These are phyloP conservation scores for Aegilops tauschii DNA, from an alignment of 176 grass and related monocot species.

Conservation along the genomic window DNA sequence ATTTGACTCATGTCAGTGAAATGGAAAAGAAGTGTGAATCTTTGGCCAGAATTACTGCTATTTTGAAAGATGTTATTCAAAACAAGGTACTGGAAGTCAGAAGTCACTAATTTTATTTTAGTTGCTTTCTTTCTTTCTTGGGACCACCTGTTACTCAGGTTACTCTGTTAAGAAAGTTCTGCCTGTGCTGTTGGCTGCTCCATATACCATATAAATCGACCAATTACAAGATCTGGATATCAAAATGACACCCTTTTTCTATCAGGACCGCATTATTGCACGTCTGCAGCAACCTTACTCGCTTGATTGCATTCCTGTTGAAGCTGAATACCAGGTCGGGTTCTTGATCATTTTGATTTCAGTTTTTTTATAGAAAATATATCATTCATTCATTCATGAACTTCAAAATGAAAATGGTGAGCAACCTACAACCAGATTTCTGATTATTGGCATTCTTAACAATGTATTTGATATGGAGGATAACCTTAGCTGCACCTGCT, in stretches of 20 bases:
- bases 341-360: neutral
- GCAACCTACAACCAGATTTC: neutral
- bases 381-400: neutral
- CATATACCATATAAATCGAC: neutral
- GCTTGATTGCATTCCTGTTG: slow-evolving; percentile 98
- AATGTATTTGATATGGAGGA: neutral
- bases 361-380: neutral
- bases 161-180: neutral
- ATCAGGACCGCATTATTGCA: slow-evolving; percentile 97
- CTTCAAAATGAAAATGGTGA: neutral
- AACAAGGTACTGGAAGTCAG: slow-evolving; percentile 73
- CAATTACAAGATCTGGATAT: neutral
- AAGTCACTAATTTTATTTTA: slow-evolving; percentile 9
- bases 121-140: neutral
- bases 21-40: slow-evolving; percentile 99
- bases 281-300: slow-evolving; percentile 97
- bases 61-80: slow-evolving; percentile 99
- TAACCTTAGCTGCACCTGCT: neutral
- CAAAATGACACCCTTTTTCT: slow-evolving; percentile 24
- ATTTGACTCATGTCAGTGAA: slow-evolving; percentile 97
- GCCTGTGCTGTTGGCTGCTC: neutral
- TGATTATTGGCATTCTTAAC: neutral
- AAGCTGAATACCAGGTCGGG: slow-evolving; percentile 95
- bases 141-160: neutral
- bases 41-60: slow-evolving; percentile 92